phyloP scores from a whole-genome alignment of 805 yeast species.

The Ogataea henricii region DNA sequence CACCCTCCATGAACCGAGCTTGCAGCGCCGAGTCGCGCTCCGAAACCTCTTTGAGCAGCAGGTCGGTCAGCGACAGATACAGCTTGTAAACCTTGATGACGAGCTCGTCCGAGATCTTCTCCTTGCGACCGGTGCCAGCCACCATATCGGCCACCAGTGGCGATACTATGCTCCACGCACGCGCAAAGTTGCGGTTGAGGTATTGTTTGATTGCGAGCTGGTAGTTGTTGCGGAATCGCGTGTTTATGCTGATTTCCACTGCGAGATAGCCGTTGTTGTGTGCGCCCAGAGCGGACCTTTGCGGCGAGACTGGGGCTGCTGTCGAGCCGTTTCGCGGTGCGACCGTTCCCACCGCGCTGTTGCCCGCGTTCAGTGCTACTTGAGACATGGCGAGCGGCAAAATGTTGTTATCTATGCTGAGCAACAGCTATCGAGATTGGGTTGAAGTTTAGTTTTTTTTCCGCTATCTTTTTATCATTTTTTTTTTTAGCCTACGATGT shows the following conservation, averaged over 20 bases:
- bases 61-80: slow-evolving; percentile 33
- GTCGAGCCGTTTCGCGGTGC: not conserved
- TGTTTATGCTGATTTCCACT: slow-evolving; percentile 18
- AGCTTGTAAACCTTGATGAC: slow-evolving; percentile 27
- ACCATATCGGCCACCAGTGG: slow-evolving; percentile 25
- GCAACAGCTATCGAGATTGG: not conserved
- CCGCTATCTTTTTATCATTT: slow-evolving; percentile 6
- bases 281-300: not conserved
- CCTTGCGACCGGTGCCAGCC: slow-evolving; percentile 4
- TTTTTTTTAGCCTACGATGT: slow-evolving; percentile 1
- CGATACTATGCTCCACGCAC: slow-evolving; percentile 29
- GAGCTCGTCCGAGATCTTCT: slow-evolving; percentile 10
- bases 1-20: slow-evolving; percentile 26
- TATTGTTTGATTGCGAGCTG: slow-evolving; percentile 45
- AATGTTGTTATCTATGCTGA: not conserved
- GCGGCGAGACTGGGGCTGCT: slow-evolving; percentile 8
- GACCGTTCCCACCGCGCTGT: slow-evolving; percentile 2
- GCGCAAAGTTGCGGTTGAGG: slow-evolving; percentile 35
- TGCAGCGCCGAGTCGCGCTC: slow-evolving; percentile 2
- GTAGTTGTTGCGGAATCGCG: slow-evolving; percentile 29
- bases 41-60: slow-evolving; percentile 27
- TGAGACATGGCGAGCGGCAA: slow-evolving; percentile 11
- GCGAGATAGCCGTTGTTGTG: slow-evolving; percentile 9
- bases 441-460: not conserved
- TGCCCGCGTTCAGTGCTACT: slow-evolving; percentile 16